Evolutionary conservation across 1,284 basidiomycete species (phyloP), one percentile per base, ranked within the genome.

Genomic region (Limonomyces culmigenus): DNA sequence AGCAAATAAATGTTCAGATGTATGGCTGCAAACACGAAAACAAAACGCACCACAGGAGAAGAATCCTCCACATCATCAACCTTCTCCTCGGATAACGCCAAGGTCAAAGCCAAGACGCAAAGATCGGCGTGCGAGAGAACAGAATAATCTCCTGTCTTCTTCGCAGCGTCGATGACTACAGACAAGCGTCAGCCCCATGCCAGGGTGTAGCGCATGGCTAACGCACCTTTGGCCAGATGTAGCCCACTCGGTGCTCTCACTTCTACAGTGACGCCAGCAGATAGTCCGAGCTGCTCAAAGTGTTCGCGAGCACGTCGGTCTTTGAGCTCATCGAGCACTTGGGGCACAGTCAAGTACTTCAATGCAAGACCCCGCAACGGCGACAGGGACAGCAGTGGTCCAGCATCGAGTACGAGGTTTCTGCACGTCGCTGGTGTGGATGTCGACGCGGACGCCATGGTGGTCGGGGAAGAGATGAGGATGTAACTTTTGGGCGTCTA

Each of bases 81-180:
- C 33, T 67, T 59, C 35, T 63, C 56, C 38, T 65, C 69, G 58
- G 74, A 77, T 38, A 92, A 59, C 32, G 78, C 71, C 51, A 86
- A 81, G 0, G 91, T 88, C 45, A 98, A 62, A 0, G 95, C 95
- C 32, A 98, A 61, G 29, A 98, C 79, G 44, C 83, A 79, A 39
- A 98, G 55, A 74, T 99, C 95, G 13, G 92, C 72, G 48, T 78
- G 70, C 6, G 91, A 96, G 20, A 99, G 67, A 32, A 93, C 93
- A 23, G 86, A 67, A 51, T 89, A 93, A 58, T 98, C 95, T 56
- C 95, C 95, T 0, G 93, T 96, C 64, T 88, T 87, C 64, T 88
- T 92, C 3, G 95, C 87, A 56, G 81, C 85, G 42, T 83, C 78
- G 35, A 85, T 84, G 6, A 93, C 95, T 87, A 32, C 12, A 21